Percentiles rank a stretch among this genome's conserved stretches.
These are phyloP conservation scores for Pisolithus microcarpus DNA, from an alignment of 768 basidiomycete genomes.

Conservation along the genomic window DNA sequence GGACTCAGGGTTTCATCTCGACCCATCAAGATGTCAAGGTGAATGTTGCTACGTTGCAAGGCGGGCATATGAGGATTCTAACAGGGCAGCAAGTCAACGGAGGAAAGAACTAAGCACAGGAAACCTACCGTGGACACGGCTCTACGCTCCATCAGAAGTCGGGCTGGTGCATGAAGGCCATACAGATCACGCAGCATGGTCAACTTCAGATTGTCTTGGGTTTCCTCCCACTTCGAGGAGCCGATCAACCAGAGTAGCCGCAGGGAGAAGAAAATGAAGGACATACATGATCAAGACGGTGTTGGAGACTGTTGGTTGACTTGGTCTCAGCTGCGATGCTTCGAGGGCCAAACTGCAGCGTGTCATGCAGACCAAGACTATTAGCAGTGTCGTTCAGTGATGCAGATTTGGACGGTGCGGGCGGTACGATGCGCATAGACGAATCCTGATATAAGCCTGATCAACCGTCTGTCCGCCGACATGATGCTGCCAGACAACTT, in stretches of 20 bases:
- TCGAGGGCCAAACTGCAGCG: constrained; percentile 77
- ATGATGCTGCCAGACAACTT: background rate
- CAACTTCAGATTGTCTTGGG: constrained; percentile 82
- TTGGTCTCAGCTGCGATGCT: constrained; percentile 72
- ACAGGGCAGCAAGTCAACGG: background rate
- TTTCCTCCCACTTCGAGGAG: constrained; percentile 76
- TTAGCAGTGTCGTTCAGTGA: constrained; percentile 64
- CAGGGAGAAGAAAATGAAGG: background rate
- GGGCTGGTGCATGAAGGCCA: constrained; percentile 85
- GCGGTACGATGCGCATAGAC: constrained; percentile 61
- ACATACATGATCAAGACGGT: constrained; percentile 72
- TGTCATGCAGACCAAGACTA: constrained; percentile 80
- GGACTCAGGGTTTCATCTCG: constrained; percentile 79
- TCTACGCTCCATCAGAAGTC: constrained; percentile 90
- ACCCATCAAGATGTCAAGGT: constrained; percentile 90
- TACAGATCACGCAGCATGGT: constrained; percentile 77
- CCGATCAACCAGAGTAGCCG: constrained; percentile 1
- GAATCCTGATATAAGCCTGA: constrained; percentile 26
- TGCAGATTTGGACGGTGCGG: constrained; percentile 46
- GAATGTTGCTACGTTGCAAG: constrained; percentile 65
- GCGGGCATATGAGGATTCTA: constrained; percentile 65
- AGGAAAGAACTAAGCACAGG: background rate
- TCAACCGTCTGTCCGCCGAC: constrained; percentile 1
- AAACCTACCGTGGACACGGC: constrained; percentile 65
- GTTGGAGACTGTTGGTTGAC: constrained; percentile 52